phyloP scores from a whole-genome alignment of 2,329 filamentous ascomycete genomes.

The Ustulina deusta region DNA sequence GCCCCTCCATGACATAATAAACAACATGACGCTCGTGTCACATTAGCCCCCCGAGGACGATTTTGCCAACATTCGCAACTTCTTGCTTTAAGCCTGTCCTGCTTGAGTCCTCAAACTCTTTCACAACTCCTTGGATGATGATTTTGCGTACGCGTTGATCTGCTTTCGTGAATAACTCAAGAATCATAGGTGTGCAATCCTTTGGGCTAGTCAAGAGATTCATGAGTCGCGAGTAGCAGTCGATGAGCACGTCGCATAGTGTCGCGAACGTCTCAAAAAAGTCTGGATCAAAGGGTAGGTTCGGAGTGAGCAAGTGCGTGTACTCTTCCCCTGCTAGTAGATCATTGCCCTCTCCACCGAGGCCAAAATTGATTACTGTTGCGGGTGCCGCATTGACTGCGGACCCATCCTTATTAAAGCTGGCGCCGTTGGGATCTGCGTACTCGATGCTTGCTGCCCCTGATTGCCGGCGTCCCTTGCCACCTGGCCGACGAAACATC shows the following conservation, averaged over 20 bases:
- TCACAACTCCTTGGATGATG: conserved; percentile 85
- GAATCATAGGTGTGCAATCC: conserved; percentile 76
- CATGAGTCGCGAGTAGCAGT: conserved; percentile 86
- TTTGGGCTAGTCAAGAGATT: conserved; percentile 79
- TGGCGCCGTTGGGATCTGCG: conserved; percentile 37
- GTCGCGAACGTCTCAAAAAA: conserved; percentile 98
- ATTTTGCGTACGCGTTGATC: conserved; percentile 89
- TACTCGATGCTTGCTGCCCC: conserved; percentile 55
- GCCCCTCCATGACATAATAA: conserved; percentile 18
- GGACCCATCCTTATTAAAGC: conserved; percentile 46
- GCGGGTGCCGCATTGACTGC: conserved; percentile 52
- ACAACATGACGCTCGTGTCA: conserved; percentile 49
- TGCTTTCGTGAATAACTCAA: conserved; percentile 89
- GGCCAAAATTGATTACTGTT: conserved; percentile 65
- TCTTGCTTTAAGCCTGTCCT: conserved; percentile 81
- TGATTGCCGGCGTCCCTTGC: conserved; percentile 68
- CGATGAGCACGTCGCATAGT: conserved; percentile 93
- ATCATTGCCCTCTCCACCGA: conserved; percentile 70
- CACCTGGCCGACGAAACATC: conserved; percentile 78
- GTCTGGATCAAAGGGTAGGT: conserved; percentile 93
- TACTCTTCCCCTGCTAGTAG: conserved; percentile 88
- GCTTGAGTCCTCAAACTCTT: conserved; percentile 93
- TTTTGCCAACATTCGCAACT: conserved; percentile 85
- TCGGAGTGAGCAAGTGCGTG: conserved; percentile 87
- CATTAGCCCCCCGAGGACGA: conserved; percentile 89